phyloP scores from a whole-genome alignment of 345 rosid species.

The Sapria himalayana region DNA sequence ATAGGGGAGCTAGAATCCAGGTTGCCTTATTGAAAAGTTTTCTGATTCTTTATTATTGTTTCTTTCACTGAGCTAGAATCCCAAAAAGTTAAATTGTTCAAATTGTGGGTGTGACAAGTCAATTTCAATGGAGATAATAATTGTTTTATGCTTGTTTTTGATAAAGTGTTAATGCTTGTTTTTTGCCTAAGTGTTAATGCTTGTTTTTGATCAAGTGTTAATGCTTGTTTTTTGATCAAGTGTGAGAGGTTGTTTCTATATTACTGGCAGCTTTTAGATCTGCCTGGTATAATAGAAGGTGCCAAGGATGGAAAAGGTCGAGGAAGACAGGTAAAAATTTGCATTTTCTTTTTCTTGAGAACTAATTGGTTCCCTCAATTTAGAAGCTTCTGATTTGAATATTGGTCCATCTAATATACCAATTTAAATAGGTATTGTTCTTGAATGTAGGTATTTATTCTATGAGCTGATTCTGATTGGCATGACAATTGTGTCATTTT shows the following conservation, averaged over 20 bases:
- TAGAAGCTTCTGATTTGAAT: too few relatives aligned
- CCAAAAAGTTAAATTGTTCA: not conserved
- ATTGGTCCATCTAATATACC: too few relatives aligned
- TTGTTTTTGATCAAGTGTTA: not conserved
- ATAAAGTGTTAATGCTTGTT: too few relatives aligned
- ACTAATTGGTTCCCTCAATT: too few relatives aligned
- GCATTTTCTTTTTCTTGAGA: not conserved
- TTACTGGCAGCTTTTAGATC: conserved; percentile 63
- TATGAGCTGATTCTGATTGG: too few relatives aligned
- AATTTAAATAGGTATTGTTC: too few relatives aligned
- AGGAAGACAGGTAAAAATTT: conserved; percentile 61
- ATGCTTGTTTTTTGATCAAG: not conserved
- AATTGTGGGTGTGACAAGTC: not conserved
- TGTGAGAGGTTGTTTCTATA: not conserved
- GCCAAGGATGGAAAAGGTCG: conserved; percentile 99
- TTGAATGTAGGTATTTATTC: conserved; percentile 1
- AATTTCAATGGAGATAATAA: too few relatives aligned
- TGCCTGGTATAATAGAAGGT: conserved; percentile 98
- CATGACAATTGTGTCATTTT: conserved; percentile 2
- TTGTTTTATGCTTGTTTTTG: too few relatives aligned
- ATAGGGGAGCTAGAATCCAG: conserved; percentile 98
- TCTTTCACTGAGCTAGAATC: not conserved
- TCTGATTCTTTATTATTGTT: not conserved
- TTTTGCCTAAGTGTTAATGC: conserved; percentile 2
- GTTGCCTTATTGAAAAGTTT: conserved; percentile 13